Conservation (phyloP, 129 eudicot species). For the Artemisia argyi region DNA sequence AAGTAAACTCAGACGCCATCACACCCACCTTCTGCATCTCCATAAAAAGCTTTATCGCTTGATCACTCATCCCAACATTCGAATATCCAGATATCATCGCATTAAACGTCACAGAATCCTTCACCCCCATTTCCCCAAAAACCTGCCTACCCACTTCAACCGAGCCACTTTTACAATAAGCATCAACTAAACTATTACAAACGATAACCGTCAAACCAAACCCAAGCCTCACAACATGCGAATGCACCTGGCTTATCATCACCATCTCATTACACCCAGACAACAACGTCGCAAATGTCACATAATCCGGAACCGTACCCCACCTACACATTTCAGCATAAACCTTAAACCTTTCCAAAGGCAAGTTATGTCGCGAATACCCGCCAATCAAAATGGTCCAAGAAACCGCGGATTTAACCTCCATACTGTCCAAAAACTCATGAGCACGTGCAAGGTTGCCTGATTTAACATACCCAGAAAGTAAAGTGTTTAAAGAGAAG, state of each 20-base stretch:
- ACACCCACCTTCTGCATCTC: constrained; percentile 57
- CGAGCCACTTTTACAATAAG: constrained; percentile 63
- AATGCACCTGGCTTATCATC: constrained; percentile 62
- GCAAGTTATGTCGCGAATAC: constrained; percentile 49
- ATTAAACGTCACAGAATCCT: constrained; percentile 72
- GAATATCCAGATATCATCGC: constrained; percentile 65
- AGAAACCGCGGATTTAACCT: constrained; percentile 47
- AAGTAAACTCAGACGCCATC: constrained; percentile 73
- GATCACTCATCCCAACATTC: constrained; percentile 40
- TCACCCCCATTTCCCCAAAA: constrained; percentile 48
- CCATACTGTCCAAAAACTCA: constrained; percentile 57
- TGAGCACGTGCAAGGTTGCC: constrained; percentile 54
- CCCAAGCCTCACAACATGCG: constrained; percentile 64
- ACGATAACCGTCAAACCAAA: constrained; percentile 42
- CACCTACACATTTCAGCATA: constrained; percentile 63
- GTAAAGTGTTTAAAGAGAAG: constrained; percentile 50
- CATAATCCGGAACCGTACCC: constrained; percentile 62
- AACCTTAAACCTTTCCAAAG: constrained; percentile 51
- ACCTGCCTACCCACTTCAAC: constrained; percentile 49
- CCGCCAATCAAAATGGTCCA: constrained; percentile 94
- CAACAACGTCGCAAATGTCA: constrained; percentile 66
- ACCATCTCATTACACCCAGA: constrained; percentile 61
- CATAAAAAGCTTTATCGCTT: constrained; percentile 51
- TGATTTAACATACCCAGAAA: constrained; percentile 59
- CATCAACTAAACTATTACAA: constrained; percentile 77